These are phyloP conservation scores for Micromonas pusilla DNA, from an alignment of 139 green algal genomes.

Conservation along the genomic window DNA sequence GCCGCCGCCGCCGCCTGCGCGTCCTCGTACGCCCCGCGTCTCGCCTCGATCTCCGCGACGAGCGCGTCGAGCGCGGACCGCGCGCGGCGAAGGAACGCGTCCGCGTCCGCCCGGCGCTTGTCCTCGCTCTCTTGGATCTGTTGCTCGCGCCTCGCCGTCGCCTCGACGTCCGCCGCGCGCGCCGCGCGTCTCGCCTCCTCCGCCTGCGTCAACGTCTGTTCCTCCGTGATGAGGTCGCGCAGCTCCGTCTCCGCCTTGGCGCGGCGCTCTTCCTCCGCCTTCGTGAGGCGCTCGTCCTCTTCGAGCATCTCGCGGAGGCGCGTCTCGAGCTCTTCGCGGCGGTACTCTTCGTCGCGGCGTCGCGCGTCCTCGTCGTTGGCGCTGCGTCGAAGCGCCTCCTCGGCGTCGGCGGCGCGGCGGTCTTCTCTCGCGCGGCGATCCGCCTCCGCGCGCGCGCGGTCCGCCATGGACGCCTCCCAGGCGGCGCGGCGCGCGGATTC, in stretches of 20 bases:
- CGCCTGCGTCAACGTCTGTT: neutral
- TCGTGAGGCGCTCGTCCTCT: neutral
- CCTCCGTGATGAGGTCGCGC: neutral
- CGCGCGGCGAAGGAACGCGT: neutral
- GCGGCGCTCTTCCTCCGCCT: neutral
- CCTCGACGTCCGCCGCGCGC: neutral
- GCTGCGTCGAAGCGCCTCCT: neutral
- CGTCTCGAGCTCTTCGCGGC: neutral
- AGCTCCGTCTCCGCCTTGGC: neutral
- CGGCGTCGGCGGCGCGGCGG: neutral
- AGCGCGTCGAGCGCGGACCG: neutral
- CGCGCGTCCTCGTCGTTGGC: neutral
- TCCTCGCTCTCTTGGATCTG: neutral
- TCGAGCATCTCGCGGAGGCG: neutral
- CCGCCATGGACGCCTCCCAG: neutral
- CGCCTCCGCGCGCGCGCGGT: neutral
- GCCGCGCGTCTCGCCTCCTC: neutral
- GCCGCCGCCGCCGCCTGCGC: neutral
- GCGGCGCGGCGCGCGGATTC: neutral
- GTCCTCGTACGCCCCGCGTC: neutral
- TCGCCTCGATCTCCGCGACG: conserved; percentile 9
- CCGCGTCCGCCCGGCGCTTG: neutral
- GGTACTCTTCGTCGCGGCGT: neutral
- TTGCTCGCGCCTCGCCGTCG: neutral
- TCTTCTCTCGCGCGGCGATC: neutral